Base-by-base conservation (phyloP, 75 land plant species). In the Sequoiadendron giganteum region DNA sequence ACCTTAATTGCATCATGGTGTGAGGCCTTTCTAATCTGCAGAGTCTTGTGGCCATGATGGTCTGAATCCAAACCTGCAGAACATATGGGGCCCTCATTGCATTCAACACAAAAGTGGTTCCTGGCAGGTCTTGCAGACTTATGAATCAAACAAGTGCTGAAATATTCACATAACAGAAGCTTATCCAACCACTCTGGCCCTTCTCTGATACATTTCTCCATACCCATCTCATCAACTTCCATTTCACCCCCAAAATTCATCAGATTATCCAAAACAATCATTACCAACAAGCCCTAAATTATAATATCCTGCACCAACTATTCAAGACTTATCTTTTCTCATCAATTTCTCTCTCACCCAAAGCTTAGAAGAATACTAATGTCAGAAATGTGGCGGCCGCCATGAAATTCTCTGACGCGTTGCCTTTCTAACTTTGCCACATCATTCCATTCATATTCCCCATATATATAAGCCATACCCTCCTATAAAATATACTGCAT, bases 91-190 rank as follows among this genome's bases (percentile, higher is more conserved):
- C 90, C 90, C 6, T 90, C 86, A 30, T 88, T 80, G 89, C 90
- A 90, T 16, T 90, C 89, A 38, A 90, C 83, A 56, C 90, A 90
- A 79, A 90, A 90, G 47, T 90, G 90, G 52, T 90, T 90, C 76
- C 58, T 87, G 56, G 88, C 90, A 30, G 61, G 70, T 89, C 83
- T 87, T 18, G 39, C 42, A 48, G 89, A 87, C 28, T 49, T 55
- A 52, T 90, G 90, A 7, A 68, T 0, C 32, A 10, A 18, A 34
- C 89, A 87, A 8, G 55, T 84, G 36, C 42, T 55, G 86, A 90
- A 87, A 65, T 90, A 90, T 8, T 78, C 38, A 38, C 86, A 84
- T 3, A 1, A 34, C 25, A 90, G 55, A 56, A 90, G 83, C 39
- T 39, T 42, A 55, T 81, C 76, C 8, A 90, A 73, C 90, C 90